A percentile compares a stretch with the other conserved stretches of the same genome.
phyloP scores from a whole-genome alignment of 2,329 filamentous ascomycete species.

The Aspergillus pseudonomiae region DNA sequence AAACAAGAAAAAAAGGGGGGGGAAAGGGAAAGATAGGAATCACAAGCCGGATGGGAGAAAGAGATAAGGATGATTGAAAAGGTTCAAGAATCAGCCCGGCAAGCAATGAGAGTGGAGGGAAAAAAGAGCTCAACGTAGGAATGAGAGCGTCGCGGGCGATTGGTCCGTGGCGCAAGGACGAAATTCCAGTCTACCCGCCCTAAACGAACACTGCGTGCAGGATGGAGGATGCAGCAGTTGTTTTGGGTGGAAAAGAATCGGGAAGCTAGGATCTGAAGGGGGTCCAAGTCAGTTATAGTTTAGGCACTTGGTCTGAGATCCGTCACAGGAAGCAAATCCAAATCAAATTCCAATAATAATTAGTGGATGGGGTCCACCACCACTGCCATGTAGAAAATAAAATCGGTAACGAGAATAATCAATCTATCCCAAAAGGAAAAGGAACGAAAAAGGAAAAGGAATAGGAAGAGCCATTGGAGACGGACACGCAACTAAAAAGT shows the following conservation, averaged over 20 bases:
- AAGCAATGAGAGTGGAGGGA: constrained; percentile 5
- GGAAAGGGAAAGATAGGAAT: constrained; percentile 9
- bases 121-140: not conserved
- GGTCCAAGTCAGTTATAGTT: constrained; percentile 8
- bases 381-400: not conserved
- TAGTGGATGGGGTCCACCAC: not conserved
- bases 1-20: constrained; percentile 2
- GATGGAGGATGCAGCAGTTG: constrained; percentile 1
- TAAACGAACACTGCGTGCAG: constrained; percentile 30
- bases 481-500: not conserved
- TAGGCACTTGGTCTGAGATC: constrained; percentile 6
- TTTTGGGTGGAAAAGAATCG: not conserved
- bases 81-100: not conserved
- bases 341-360: not conserved
- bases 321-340: not conserved
- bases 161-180: constrained; percentile 12
- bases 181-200: constrained; percentile 38
- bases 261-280: constrained; percentile 9
- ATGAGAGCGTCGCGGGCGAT: not conserved
- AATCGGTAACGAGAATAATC: not conserved
- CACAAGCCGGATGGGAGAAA: constrained; percentile 8
- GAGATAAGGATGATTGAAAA: constrained; percentile 13
- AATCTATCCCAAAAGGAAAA: not conserved
- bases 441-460: no score
- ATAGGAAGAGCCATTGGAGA: not conserved